Base-by-base conservation (phyloP, 2,329 filamentous ascomycete genomes). In the Volutella citrinella region DNA sequence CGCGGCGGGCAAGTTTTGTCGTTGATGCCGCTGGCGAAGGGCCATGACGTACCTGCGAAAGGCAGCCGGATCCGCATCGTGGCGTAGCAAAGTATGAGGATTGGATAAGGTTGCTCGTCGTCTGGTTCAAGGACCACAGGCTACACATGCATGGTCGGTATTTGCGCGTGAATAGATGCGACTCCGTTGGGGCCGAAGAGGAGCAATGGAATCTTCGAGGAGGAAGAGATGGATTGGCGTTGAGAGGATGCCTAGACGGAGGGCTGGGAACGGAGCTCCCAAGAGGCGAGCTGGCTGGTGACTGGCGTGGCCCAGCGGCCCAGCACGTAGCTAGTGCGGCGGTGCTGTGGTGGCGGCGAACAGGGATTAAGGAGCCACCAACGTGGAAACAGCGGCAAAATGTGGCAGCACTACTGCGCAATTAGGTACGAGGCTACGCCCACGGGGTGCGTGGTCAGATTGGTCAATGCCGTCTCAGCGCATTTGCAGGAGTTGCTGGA, bases 31-130 rank as follows among this genome's bases (percentile, higher is more conserved):
- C 23, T 23, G 16, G 15, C n/a, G 25, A 12, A 17, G 18, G 13
- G 27, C 23, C 34, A 45, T 47, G 42, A 42, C 78, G 56, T 70
- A 93, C 90, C 87, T 68, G 88, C 88, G 59, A 95, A 95, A 35
- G 86, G 84, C 54, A 89, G 78, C 57, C 90, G 80, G 68, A 96
- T 87, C 64, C 87, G 85, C 84, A 95, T 93, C 36, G 49, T 42
- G 35, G 30, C 17, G 8, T 13, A 25, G 26, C 15, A 31, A 42
- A 17, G 24, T 27, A 47, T 32, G 18, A 15, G 7, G 16, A 32
- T 26, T 26, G 14, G 34, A 18, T 30, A 25, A 20, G 28, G 15
- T 15, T 12, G 18, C 33, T 8, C 9, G 27, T 16, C n/a, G 19
- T 27, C 9, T 30, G 9, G 13, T 5, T 24, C 10, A 23, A 18